Conservation (phyloP, 2,329 filamentous ascomycete species). For the Aureobasidium sp. region DNA sequence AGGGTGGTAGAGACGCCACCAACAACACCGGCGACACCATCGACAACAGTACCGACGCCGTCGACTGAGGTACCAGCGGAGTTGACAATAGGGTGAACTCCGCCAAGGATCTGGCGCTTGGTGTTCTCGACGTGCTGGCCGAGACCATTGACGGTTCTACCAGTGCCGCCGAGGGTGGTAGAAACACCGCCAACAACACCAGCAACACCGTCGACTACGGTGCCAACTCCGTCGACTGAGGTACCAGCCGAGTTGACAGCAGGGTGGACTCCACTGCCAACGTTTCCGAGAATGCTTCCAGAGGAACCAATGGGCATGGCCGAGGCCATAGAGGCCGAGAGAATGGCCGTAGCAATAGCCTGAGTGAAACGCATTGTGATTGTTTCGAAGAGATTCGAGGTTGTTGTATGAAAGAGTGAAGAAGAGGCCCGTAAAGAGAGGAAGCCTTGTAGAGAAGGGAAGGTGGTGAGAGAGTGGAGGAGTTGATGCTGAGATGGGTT, state of each 20-base stretch:
- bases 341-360: background rate
- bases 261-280: background rate
- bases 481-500: background rate
- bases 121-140: background rate
- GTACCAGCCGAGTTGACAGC: background rate
- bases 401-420: background rate
- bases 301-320: background rate
- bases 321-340: background rate
- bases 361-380: slow-evolving; percentile 2
- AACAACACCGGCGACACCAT: background rate
- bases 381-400: background rate
- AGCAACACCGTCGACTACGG: background rate
- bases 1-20: background rate
- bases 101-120: background rate
- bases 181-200: background rate
- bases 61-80: background rate
- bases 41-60: background rate
- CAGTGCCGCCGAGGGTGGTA: background rate
- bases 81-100: background rate
- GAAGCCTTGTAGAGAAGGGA: background rate
- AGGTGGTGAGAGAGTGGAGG: background rate
- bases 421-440: background rate
- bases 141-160: background rate
- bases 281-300: background rate
- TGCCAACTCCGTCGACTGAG: background rate